These are phyloP conservation scores for Lentinula sp. DNA, from an alignment of 768 basidiomycete species.

Conservation along the genomic window DNA sequence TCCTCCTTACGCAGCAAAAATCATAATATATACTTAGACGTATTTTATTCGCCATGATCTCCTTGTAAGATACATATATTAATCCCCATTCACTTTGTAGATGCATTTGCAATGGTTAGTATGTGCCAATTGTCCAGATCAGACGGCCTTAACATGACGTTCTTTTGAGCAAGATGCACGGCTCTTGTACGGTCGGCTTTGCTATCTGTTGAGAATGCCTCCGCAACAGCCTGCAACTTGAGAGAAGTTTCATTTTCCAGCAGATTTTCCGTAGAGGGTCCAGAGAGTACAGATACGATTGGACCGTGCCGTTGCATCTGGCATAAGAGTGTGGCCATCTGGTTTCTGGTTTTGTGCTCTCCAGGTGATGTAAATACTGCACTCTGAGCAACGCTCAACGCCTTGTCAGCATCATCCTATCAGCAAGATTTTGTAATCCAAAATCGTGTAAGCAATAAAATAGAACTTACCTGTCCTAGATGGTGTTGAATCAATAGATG, in stretches of 20 bases:
- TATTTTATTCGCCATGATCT: background rate
- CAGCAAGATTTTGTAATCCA: background rate
- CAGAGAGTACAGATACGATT: slow-evolving; percentile 42
- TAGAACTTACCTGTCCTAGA: slow-evolving; percentile 55
- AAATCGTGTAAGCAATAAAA: background rate
- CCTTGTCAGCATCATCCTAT: slow-evolving; percentile 44
- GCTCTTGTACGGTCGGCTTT: slow-evolving; percentile 20
- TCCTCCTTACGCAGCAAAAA: slow-evolving; percentile 28
- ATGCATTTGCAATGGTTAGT: slow-evolving; percentile 49
- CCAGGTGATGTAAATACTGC: slow-evolving; percentile 54
- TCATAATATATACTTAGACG: background rate
- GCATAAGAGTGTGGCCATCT: slow-evolving; percentile 50
- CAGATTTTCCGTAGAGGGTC: slow-evolving; percentile 14
- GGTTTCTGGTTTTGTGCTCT: slow-evolving; percentile 37
- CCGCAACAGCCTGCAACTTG: slow-evolving; percentile 45
- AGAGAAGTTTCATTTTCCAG: slow-evolving; percentile 34
- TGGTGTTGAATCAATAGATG: slow-evolving; percentile 69
- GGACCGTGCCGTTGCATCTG: slow-evolving; percentile 35
- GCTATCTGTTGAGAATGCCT: slow-evolving; percentile 39
- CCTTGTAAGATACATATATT: background rate
- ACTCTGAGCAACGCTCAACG: slow-evolving; percentile 48
- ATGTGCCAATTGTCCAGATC: slow-evolving; percentile 20
- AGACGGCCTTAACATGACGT: slow-evolving; percentile 53
- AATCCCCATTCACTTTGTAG: slow-evolving; percentile 22
- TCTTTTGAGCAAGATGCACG: slow-evolving; percentile 49